Conservation (phyloP, 805 yeast species). For the Starmerella sp. region DNA sequence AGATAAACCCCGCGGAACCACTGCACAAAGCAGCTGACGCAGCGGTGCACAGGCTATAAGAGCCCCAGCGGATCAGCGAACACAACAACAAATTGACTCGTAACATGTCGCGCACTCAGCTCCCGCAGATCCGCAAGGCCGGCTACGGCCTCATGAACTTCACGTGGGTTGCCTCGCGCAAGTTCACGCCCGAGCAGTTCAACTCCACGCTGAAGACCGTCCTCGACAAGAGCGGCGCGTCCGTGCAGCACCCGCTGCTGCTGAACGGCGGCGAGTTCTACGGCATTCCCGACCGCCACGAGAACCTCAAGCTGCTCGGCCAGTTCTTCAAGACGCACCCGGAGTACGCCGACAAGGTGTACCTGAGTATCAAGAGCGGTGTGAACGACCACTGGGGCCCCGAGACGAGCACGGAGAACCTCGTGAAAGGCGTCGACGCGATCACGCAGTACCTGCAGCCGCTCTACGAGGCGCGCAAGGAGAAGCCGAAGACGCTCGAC, state of each 20-base stretch:
- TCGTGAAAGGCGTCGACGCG: constrained; percentile 40
- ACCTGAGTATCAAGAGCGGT: constrained; percentile 62
- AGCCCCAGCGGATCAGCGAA: too few relatives aligned
- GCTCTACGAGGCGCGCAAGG: constrained; percentile 18
- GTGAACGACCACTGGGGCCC: constrained; percentile 36
- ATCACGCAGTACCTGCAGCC: constrained; percentile 23
- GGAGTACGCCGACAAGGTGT: constrained; percentile 43
- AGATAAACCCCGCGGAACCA: too few relatives aligned
- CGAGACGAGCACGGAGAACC: constrained; percentile 38
- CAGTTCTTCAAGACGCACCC: constrained; percentile 51
- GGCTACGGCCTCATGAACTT: constrained; percentile 80
- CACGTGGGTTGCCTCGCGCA: constrained; percentile 51
- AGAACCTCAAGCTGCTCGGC: constrained; percentile 46
- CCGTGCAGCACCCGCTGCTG: constrained; percentile 36
- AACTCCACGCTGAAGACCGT: constrained; percentile 45
- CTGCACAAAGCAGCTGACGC: too few relatives aligned
- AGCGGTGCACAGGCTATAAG: too few relatives aligned
- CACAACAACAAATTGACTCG: too few relatives aligned
- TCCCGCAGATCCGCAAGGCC: constrained; percentile 7
- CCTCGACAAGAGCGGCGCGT: constrained; percentile 26
- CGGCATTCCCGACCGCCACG: constrained; percentile 39
- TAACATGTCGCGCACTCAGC: background rate
- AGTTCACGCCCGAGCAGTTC: constrained; percentile 44
- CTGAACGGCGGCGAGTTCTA: constrained; percentile 74
- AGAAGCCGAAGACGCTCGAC: constrained; percentile 30